phyloP scores from a whole-genome alignment of 2,329 filamentous ascomycete genomes.

The Sarocladiaceae sp. region DNA sequence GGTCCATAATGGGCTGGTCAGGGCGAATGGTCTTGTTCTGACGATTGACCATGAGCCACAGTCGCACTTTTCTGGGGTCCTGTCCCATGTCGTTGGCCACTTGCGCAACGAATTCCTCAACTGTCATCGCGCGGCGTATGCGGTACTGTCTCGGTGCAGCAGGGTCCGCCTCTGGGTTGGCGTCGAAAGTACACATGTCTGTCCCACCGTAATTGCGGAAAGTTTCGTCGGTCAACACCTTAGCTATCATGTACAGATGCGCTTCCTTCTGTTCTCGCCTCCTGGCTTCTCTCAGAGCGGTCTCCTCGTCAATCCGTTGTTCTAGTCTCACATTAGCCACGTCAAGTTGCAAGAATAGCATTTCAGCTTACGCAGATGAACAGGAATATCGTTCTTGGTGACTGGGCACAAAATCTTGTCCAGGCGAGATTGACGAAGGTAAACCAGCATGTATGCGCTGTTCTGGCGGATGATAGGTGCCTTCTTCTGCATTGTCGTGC shows the following conservation, averaged over 20 bases:
- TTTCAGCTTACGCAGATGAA: conserved; percentile 61
- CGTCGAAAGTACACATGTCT: conserved; percentile 68
- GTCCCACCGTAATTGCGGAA: conserved; percentile 79
- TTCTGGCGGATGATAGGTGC: conserved; percentile 57
- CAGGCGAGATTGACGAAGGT: conserved; percentile 81
- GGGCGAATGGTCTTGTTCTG: conserved; percentile 96
- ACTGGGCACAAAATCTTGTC: conserved; percentile 76
- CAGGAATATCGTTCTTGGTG: conserved; percentile 69
- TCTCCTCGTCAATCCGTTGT: conserved; percentile 74
- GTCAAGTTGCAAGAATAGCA: background rate
- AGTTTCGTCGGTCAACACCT: conserved; percentile 73
- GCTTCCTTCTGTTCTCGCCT: conserved; percentile 89
- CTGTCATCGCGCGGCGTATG: conserved; percentile 65
- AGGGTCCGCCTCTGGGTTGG: conserved; percentile 56
- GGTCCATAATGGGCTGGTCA: conserved; percentile 76
- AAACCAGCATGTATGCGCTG: conserved; percentile 98
- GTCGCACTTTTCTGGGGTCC: conserved; percentile 64
- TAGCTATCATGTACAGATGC: conserved; percentile 83
- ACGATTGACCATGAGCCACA: conserved; percentile 97
- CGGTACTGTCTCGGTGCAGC: conserved; percentile 68
- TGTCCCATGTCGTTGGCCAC: conserved; percentile 65
- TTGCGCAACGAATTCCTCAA: conserved; percentile 65
- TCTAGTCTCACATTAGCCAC: conserved; percentile 35
- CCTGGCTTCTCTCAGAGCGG: conserved; percentile 64
- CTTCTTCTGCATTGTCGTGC: conserved; percentile 45